Evolutionary conservation across 78 protist species (phyloP).

Genomic region (Dictyostelium brefeldianum): DNA sequence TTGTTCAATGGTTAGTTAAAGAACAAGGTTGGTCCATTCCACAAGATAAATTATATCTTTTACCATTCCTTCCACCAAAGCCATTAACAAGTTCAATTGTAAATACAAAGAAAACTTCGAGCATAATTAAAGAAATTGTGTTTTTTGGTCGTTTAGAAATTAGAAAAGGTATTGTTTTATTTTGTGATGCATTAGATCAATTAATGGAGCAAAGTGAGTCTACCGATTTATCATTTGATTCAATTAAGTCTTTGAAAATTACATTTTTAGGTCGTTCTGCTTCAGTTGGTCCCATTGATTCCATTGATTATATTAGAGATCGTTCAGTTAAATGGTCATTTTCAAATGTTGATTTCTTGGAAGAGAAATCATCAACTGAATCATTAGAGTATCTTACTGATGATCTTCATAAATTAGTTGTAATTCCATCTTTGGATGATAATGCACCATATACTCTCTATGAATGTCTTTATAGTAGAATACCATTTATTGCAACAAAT

Average conservation of each 20-base stretch:
- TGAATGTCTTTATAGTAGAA: conserved; percentile 48
- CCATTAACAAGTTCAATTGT: neutral
- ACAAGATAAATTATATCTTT: neutral
- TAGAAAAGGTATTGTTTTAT: conserved; percentile 67
- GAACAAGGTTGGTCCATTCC: conserved; percentile 49
- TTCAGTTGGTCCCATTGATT: neutral
- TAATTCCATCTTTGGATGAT: conserved; percentile 71
- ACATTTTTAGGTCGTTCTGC: conserved; percentile 66
- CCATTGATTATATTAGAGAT: conserved; percentile 17
- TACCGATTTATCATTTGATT: neutral
- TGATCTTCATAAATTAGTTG: conserved; percentile 33
- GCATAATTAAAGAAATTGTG: conserved; percentile 35
- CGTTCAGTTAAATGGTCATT: conserved; percentile 48
- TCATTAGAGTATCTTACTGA: conserved; percentile 24
- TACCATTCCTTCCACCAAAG: conserved; percentile 35
- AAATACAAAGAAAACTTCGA: neutral
- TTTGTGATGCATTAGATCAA: conserved; percentile 52
- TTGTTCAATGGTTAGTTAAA: conserved; percentile 37
- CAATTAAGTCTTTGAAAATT: neutral
- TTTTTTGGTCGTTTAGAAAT: conserved; percentile 70
- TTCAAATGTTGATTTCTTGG: neutral
- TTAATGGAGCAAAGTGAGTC: neutral
- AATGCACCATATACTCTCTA: conserved; percentile 74
- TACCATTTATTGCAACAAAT: conserved; percentile 59
- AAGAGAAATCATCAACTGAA: conserved; percentile 30